Percentiles rank a stretch among this genome's conserved stretches.
phyloP scores from a whole-genome alignment of 257 asterid species.

The Scutellaria barbata region DNA sequence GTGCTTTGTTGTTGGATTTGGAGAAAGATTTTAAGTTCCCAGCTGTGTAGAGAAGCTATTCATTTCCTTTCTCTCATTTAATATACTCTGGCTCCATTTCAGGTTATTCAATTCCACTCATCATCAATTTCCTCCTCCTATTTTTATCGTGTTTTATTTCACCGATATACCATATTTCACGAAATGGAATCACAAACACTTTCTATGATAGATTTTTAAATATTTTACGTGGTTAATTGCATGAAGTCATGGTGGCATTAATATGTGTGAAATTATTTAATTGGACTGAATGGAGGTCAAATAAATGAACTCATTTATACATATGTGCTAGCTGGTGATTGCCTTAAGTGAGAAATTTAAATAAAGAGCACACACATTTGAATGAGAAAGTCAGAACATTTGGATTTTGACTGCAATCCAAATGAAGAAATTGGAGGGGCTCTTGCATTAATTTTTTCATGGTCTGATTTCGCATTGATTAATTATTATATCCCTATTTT shows the following conservation, averaged over 20 bases:
- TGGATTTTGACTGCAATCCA: conserved; percentile 15
- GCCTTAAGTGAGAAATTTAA: conserved; percentile 11
- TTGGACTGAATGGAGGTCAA: conserved; percentile 30
- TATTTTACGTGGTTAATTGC: background rate
- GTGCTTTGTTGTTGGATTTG: conserved; percentile 40
- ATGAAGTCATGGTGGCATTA: conserved; percentile 1
- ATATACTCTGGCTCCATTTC: conserved; percentile 35
- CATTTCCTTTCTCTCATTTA: conserved; percentile 33
- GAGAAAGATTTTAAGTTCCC: conserved; percentile 31
- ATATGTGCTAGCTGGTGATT: background rate
- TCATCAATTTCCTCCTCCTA: background rate
- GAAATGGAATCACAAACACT: too few relatives aligned
- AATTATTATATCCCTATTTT: background rate
- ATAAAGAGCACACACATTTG: conserved; percentile 31
- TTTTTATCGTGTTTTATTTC: background rate
- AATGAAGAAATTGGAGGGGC: conserved; percentile 10
- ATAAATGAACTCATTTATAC: conserved; percentile 35
- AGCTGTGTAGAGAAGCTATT: conserved; percentile 28
- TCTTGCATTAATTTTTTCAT: background rate
- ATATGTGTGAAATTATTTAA: conserved; percentile 25
- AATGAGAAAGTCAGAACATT: conserved; percentile 34
- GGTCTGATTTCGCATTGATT: background rate
- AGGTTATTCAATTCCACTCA: conserved; percentile 27
- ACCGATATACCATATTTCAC: background rate
- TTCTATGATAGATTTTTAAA: too few relatives aligned